phyloP scores from a whole-genome alignment of 192 early-diverging fungal species.

The Coemansia sp. region DNA sequence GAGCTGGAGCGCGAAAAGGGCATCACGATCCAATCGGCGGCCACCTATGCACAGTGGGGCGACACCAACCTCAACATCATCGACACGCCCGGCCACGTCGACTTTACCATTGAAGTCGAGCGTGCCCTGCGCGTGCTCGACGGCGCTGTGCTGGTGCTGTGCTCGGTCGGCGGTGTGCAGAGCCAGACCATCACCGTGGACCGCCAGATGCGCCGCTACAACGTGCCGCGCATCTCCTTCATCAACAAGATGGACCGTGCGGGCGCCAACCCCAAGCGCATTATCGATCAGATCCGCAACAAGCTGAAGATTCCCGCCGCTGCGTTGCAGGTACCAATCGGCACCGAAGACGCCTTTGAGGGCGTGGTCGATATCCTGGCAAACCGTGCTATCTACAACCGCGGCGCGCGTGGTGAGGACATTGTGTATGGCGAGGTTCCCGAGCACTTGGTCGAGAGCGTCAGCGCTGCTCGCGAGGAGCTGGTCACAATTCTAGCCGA shows the following conservation, averaged over 20 bases:
- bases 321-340: constrained; percentile 80
- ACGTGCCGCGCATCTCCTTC: constrained; percentile 80
- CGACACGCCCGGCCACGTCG: constrained; percentile 86
- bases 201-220: constrained; percentile 86
- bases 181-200: constrained; percentile 87
- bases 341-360: constrained; percentile 76
- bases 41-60: constrained; percentile 78
- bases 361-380: constrained; percentile 90
- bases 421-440: constrained; percentile 73
- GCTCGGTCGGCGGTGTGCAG: constrained; percentile 82
- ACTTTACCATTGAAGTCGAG: constrained; percentile 88
- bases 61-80: constrained; percentile 81
- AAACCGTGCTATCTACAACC: constrained; percentile 85
- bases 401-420: constrained; percentile 77
- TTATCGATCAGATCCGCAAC: constrained; percentile 73
- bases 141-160: constrained; percentile 80
- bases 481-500: constrained; percentile 73
- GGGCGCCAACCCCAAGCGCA: constrained; percentile 76
- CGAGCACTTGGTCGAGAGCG: constrained; percentile 57
- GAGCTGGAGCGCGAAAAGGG: constrained; percentile 94
- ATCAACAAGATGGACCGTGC: constrained; percentile 91
- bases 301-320: constrained; percentile 77
- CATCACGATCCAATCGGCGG: constrained; percentile 86
- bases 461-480: constrained; percentile 67
- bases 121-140: constrained; percentile 81